Conservation (phyloP, 805 yeast genomes). For the Yarrowia bubula region DNA sequence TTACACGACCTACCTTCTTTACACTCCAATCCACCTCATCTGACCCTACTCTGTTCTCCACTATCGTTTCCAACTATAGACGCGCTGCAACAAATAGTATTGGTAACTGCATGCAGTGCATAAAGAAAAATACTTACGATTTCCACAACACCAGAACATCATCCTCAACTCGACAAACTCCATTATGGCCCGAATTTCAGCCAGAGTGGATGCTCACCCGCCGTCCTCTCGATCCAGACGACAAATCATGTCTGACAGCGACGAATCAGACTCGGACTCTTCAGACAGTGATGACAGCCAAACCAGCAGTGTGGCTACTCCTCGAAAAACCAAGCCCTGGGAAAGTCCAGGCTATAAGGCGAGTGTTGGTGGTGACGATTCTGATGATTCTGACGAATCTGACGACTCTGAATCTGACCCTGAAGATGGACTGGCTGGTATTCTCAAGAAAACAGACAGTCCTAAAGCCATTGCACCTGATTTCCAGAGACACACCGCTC, state of each 20-base stretch:
- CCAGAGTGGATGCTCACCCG: conserved; percentile 3
- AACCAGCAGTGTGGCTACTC: conserved; percentile 1
- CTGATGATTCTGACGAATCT: background rate
- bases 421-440: background rate
- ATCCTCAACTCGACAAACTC: background rate
- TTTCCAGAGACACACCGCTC: conserved; percentile 1
- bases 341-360: background rate
- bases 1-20: background rate
- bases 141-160: background rate
- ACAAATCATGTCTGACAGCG: conserved; percentile 13
- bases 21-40: no score
- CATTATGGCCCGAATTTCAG: conserved; percentile 5
- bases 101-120: conserved; percentile 1
- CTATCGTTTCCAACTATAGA: background rate
- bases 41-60: no score
- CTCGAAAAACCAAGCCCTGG: conserved; percentile 1
- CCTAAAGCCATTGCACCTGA: conserved; percentile 13
- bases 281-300: background rate
- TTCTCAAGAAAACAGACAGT: background rate
- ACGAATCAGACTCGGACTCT: background rate
- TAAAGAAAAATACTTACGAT: conserved; percentile 6
- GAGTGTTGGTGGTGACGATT: background rate
- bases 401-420: conserved; percentile 20
- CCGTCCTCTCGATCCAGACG: conserved; percentile 10
- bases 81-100: background rate